These are phyloP conservation scores for Talaromyces sp. DNA, from an alignment of 2,329 filamentous ascomycete genomes.

Conservation along the genomic window DNA sequence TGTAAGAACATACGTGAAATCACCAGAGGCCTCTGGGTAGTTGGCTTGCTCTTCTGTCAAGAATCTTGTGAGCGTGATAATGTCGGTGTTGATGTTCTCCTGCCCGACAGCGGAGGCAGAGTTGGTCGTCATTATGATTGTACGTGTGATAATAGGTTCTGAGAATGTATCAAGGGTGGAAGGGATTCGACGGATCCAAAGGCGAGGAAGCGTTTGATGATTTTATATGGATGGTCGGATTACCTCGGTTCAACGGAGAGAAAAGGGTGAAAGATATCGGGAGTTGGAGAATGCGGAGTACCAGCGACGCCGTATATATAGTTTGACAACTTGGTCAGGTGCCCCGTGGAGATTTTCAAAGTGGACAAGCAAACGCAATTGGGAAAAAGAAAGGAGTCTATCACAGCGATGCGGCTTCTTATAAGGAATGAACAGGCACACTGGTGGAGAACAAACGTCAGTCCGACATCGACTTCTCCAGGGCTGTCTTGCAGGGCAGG, in stretches of 20 bases:
- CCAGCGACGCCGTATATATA: neutral
- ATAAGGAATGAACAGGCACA: neutral
- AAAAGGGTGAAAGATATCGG: neutral
- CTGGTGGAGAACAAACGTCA: neutral
- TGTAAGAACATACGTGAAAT: conserved; percentile 74
- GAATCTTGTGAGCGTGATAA: conserved; percentile 91
- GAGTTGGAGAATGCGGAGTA: conserved; percentile 6
- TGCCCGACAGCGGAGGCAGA: conserved; percentile 50
- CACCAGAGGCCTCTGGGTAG: conserved; percentile 89
- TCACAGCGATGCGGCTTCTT: neutral
- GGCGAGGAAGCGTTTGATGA: neutral
- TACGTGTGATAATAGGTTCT: conserved; percentile 8
- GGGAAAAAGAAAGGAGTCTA: neutral
- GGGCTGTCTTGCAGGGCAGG: neutral
- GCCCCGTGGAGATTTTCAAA: neutral
- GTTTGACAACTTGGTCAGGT: neutral
- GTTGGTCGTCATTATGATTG: conserved; percentile 36
- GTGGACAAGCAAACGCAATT: neutral
- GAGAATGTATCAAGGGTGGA: neutral
- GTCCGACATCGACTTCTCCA: neutral
- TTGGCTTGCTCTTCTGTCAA: conserved; percentile 94
- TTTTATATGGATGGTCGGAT: conserved; percentile 9
- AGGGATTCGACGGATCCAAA: neutral
- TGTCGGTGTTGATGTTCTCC: conserved; percentile 91
- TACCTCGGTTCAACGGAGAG: conserved; percentile 26